Evolutionary conservation across 306 rosid genomes (phyloP).

Genomic region (Purshia tridentata): DNA sequence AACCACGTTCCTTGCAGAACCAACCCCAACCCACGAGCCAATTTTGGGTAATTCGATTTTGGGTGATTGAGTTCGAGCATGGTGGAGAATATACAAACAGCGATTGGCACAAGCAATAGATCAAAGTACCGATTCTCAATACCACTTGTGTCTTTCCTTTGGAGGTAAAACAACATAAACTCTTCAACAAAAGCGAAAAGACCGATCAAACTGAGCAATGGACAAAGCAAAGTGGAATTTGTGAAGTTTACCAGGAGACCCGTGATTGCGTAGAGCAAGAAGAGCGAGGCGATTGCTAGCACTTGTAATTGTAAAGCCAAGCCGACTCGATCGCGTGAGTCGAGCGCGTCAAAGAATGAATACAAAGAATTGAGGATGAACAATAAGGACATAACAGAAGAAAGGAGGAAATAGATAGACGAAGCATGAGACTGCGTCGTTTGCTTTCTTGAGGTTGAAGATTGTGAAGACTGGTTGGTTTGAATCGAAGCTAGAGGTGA

Average conservation of each 20-base stretch:
- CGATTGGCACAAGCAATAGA: slow-evolving; percentile 62
- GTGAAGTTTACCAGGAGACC: slow-evolving; percentile 34
- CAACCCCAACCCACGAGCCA: slow-evolving; percentile 69
- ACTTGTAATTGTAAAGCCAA: slow-evolving; percentile 62
- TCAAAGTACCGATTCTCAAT: slow-evolving; percentile 79
- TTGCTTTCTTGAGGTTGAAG: slow-evolving; percentile 17
- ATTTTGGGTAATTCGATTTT: slow-evolving; percentile 35
- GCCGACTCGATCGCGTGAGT: slow-evolving; percentile 60
- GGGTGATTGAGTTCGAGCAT: slow-evolving; percentile 43
- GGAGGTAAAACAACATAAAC: slow-evolving; percentile 70
- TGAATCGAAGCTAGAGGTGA: slow-evolving; percentile 21
- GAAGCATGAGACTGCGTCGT: slow-evolving; percentile 8
- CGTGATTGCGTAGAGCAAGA: slow-evolving; percentile 54
- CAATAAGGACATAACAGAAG: slow-evolving; percentile 40
- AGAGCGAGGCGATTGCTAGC: slow-evolving; percentile 47
- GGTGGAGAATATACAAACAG: slow-evolving; percentile 54
- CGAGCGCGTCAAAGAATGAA: slow-evolving; percentile 50
- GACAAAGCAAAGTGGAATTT: slow-evolving; percentile 33
- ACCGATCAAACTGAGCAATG: slow-evolving; percentile 40
- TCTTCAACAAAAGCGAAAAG: slow-evolving; percentile 70
- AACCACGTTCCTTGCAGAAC: slow-evolving; percentile 81
- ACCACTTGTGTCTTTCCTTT: slow-evolving; percentile 63
- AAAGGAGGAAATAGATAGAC: slow-evolving; percentile 30
- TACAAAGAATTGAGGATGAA: slow-evolving; percentile 48
- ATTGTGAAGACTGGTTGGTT: slow-evolving; percentile 3